These are phyloP conservation scores for Cucumis hystrix DNA, from an alignment of 306 rosid genomes.

Conservation along the genomic window DNA sequence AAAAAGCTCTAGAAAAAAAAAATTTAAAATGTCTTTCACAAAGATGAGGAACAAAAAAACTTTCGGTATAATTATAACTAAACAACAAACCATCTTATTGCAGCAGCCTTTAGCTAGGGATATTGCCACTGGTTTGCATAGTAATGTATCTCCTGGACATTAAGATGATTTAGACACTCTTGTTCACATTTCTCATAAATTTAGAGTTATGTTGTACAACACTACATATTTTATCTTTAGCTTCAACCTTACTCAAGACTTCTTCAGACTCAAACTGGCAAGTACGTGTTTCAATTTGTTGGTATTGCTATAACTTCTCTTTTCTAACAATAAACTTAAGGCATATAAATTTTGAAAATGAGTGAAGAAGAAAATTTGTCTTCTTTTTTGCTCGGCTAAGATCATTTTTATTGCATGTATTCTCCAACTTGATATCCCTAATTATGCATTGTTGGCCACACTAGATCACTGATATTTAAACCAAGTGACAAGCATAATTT, in stretches of 20 bases:
- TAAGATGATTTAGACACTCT: too few relatives aligned
- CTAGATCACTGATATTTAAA: background rate
- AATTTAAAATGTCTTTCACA: background rate
- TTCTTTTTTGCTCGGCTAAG: background rate
- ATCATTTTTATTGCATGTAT: background rate
- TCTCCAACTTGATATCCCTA: background rate
- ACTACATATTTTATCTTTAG: too few relatives aligned
- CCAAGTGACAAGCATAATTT: background rate
- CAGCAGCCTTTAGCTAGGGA: background rate
- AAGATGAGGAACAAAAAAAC: background rate
- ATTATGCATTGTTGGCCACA: background rate
- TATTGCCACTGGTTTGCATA: background rate
- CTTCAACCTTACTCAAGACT: too few relatives aligned
- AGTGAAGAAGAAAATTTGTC: too few relatives aligned
- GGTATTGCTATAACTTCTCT: background rate
- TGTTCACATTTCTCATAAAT: too few relatives aligned
- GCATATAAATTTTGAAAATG: background rate
- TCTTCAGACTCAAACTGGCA: too few relatives aligned
- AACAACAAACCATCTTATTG: background rate
- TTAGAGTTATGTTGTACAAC: too few relatives aligned
- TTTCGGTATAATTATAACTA: background rate
- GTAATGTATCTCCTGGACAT: too few relatives aligned
- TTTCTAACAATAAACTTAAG: too few relatives aligned
- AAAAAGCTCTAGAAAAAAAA: background rate
- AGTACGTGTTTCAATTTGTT: background rate